phyloP scores from a whole-genome alignment of 495 filamentous ascomycete species.

The Neurospora sp. region DNA sequence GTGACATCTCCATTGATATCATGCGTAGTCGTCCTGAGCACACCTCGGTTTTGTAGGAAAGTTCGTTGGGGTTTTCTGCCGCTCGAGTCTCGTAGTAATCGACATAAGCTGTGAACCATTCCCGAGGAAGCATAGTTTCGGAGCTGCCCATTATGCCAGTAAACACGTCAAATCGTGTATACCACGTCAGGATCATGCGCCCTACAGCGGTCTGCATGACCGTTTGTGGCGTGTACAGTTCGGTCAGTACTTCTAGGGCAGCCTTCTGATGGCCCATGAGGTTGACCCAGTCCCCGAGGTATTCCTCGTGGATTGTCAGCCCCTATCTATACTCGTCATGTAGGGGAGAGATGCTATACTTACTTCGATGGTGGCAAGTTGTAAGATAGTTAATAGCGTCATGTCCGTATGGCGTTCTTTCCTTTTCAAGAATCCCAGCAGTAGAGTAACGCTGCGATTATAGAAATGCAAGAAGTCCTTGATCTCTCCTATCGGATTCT shows the following conservation, averaged over 20 bases:
- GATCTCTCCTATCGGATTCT: conserved; percentile 56
- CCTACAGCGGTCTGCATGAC: conserved; percentile 58
- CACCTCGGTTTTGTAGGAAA: conserved; percentile 56
- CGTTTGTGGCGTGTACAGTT: conserved; percentile 68
- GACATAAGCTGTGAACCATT: conserved; percentile 67
- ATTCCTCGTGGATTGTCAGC: conserved; percentile 54
- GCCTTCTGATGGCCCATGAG: conserved; percentile 87
- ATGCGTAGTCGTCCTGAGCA: conserved; percentile 57
- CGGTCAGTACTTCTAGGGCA: conserved; percentile 67
- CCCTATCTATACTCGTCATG: neutral
- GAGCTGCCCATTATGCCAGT: conserved; percentile 73
- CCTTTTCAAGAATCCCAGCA: conserved; percentile 61
- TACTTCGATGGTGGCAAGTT: conserved; percentile 91
- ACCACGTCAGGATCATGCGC: conserved; percentile 73
- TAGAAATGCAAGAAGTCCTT: conserved; percentile 83
- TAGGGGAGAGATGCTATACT: conserved; percentile 8
- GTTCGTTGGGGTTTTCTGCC: conserved; percentile 48
- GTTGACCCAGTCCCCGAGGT: conserved; percentile 88
- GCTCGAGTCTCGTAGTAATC: conserved; percentile 52
- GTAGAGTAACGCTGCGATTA: conserved; percentile 68
- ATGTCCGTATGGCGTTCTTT: conserved; percentile 59
- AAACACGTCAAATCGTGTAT: conserved; percentile 79
- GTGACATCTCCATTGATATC: conserved; percentile 70
- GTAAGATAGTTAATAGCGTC: conserved; percentile 82
- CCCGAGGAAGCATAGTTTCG: conserved; percentile 59